Conservation (phyloP, 1,284 basidiomycete species). For the Ceratobasidium sp. region DNA sequence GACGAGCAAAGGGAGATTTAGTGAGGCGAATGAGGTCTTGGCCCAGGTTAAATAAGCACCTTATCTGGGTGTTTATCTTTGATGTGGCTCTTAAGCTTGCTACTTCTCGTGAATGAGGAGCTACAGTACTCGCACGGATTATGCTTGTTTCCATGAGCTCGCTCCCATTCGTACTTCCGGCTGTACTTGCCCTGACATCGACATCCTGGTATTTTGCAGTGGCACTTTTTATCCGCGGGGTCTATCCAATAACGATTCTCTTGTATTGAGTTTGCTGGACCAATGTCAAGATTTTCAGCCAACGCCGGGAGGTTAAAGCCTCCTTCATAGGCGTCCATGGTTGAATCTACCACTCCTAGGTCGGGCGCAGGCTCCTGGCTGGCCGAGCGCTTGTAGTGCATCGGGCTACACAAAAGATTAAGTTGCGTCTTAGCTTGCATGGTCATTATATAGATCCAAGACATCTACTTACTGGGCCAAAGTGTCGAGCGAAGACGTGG, state of each 20-base stretch:
- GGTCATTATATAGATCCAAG: neutral
- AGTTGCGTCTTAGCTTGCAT: neutral
- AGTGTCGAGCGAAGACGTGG: neutral
- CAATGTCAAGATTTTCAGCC: neutral
- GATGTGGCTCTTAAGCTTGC: neutral
- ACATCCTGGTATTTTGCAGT: neutral
- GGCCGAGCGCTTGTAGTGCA: neutral
- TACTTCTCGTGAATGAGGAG: neutral
- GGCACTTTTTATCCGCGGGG: neutral
- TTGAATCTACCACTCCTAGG: neutral
- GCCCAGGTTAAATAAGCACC: too few relatives aligned
- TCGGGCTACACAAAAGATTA: neutral
- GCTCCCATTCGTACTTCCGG: neutral
- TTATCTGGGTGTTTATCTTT: neutral
- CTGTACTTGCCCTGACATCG: neutral
- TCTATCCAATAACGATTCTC: neutral
- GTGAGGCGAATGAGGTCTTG: too few relatives aligned
- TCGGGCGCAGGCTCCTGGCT: neutral
- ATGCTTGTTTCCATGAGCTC: neutral
- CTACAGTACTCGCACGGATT: neutral
- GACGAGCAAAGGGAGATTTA: too few relatives aligned
- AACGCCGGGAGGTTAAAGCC: neutral
- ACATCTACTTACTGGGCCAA: neutral
- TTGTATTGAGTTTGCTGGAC: too few relatives aligned
- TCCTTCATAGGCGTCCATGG: neutral